Evolutionary conservation across 805 yeast species (phyloP), one percentile per base, ranked within the genome.

Genomic region (Starmerella gropengiesseri): DNA sequence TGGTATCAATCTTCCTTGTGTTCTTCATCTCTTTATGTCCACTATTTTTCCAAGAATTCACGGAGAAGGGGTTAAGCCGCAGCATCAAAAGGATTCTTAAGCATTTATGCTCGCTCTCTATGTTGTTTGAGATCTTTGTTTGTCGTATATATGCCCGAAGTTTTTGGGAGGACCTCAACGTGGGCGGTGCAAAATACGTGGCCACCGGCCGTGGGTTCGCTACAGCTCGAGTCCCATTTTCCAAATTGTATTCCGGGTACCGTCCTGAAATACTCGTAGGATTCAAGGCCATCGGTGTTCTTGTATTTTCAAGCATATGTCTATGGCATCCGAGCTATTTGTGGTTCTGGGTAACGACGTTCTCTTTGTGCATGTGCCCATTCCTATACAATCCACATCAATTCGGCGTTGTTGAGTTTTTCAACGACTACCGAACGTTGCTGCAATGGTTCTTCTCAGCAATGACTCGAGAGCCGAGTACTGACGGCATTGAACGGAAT

Each of bases 321-420:
- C 73, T 77, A 70, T 81, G 87, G 86, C 71, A 81, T 67, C 77
- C 91, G 20, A 80, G 94, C 34, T 70, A 85, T 51, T 65, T 86
- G 44, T 86, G 95, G 94, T 86, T 86, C 73, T 86, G 95, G 95
- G 78, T 86, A 44, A 80, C 93, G 12, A 69, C 83, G 50, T 71
- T 85, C 22, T 78, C 95, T 1, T 69, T 87, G 58, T 72, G 84
- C 67, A 73, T 84, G 54, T 77, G 95, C 40, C 96, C 96, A 55
- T 81, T 83, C 58, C 60, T 86, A 39, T 86, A 82, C 75, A 86
- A 86, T 64, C 95, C 96, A 27, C 95, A 86, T 66, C 95, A 86
- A 67, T 86, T 85, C 61, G 74, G 91, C 36, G 75, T 84, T 78
- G 79, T 76, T 57, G 94, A 84, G 63, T 86, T 78, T 72, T 81